Percentiles rank a stretch among this genome's conserved stretches.
Evolutionary conservation across 768 basidiomycete genomes (phyloP).

Genomic region (Mycena indigotica): DNA sequence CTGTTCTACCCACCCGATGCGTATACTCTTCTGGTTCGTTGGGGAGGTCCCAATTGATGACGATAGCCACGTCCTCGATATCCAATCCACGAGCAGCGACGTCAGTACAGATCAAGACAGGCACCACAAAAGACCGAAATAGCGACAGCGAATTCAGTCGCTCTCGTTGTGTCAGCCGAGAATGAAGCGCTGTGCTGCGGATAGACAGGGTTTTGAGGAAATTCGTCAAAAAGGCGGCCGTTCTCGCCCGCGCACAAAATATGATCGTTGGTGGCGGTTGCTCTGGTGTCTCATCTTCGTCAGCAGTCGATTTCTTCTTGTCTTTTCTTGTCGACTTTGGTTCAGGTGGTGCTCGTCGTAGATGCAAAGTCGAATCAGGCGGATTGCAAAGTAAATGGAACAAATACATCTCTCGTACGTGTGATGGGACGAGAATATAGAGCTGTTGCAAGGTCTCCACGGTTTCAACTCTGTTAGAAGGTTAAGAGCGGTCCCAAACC

Average conservation of each 20-base stretch:
- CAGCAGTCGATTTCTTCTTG: constrained; percentile 39
- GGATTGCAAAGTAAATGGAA: constrained; percentile 89
- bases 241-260: constrained; percentile 83
- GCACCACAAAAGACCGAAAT: constrained; percentile 85
- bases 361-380: constrained; percentile 71
- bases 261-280: constrained; percentile 96
- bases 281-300: constrained; percentile 55
- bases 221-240: constrained; percentile 85
- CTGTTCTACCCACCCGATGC: constrained; percentile 93
- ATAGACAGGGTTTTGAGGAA: constrained; percentile 79
- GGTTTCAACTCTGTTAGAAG: constrained; percentile 89
- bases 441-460: constrained; percentile 85
- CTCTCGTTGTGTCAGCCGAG: constrained; percentile 89
- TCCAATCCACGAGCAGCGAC: constrained; percentile 95
- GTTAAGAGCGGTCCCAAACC: too few species aligned
- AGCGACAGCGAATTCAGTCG: constrained; percentile 80
- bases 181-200: constrained; percentile 88
- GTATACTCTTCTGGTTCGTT: constrained; percentile 90
- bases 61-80: constrained; percentile 94
- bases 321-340: constrained; percentile 39
- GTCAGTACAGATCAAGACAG: constrained; percentile 92
- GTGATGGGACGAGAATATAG: constrained; percentile 91
- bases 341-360: constrained; percentile 64
- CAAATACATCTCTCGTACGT: constrained; percentile 91
- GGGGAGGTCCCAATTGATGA: constrained; percentile 97